phyloP scores from a whole-genome alignment of 2,329 filamentous ascomycete genomes.

The Mycogone perniciosa region DNA sequence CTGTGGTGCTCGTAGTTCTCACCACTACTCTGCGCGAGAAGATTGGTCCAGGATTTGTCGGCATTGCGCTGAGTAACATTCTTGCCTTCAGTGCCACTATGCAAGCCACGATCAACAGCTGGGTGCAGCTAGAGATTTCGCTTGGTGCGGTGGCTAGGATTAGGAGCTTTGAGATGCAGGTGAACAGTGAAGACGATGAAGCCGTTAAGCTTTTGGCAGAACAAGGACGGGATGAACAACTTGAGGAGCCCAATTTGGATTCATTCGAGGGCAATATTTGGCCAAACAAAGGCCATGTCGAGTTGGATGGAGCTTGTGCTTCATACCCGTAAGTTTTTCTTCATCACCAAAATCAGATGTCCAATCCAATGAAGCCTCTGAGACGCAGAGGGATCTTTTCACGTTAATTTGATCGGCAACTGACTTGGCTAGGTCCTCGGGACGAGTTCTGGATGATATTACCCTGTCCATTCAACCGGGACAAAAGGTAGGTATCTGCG shows the following conservation, averaged over 20 bases:
- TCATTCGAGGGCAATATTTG: constrained; percentile 18
- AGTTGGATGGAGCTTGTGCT: constrained; percentile 23
- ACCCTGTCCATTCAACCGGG: constrained; percentile 25
- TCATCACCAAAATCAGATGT: background rate
- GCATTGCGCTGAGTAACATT: constrained; percentile 22
- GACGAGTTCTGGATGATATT: constrained; percentile 23
- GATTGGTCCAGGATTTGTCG: constrained; percentile 24
- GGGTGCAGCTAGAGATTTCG: constrained; percentile 27
- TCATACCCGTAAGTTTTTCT: constrained; percentile 19
- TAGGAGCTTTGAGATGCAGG: constrained; percentile 22
- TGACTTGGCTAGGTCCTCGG: constrained; percentile 4
- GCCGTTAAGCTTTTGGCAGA: too few species aligned
- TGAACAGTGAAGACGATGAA: background rate
- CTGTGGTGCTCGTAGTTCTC: constrained; percentile 38
- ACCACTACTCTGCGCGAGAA: constrained; percentile 29
- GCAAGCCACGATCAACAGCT: constrained; percentile 26
- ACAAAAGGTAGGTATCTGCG: constrained; percentile 37
- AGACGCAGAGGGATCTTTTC: too few species aligned
- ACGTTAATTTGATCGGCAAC: too few species aligned
- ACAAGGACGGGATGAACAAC: too few species aligned
- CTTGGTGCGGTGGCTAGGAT: constrained; percentile 31
- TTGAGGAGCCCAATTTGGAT: background rate
- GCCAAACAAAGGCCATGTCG: constrained; percentile 26
- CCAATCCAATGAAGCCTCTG: background rate
- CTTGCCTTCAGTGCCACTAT: constrained; percentile 24